Evolutionary conservation across 1,284 basidiomycete genomes (phyloP).

Genomic region (Thecaphora thlaspeos): DNA sequence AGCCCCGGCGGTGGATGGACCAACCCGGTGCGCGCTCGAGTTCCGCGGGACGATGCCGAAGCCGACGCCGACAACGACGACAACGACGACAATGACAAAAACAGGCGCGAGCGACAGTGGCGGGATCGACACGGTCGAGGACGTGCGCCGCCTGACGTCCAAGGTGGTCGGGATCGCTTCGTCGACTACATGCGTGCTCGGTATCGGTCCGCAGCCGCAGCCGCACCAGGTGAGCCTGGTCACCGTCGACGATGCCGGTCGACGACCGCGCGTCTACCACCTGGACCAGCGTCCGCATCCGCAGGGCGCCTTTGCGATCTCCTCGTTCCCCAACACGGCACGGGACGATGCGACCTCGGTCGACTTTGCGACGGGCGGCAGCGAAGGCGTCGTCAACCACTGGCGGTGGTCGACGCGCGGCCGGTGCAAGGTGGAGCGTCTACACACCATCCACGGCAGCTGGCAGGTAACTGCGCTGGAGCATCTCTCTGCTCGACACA

Average conservation of each 20-base stretch:
- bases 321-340: constrained; percentile 22
- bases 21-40: background rate
- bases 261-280: constrained; percentile 14
- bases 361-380: constrained; percentile 33
- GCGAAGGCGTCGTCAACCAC: constrained; percentile 28
- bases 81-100: constrained; percentile 7
- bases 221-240: constrained; percentile 28
- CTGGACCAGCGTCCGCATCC: constrained; percentile 23
- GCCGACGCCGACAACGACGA: constrained; percentile 1
- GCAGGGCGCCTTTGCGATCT: constrained; percentile 16
- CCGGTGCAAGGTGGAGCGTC: constrained; percentile 3
- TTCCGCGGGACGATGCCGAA: constrained; percentile 9
- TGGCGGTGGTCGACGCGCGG: constrained; percentile 20
- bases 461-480: constrained; percentile 21
- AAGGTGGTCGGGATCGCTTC: constrained; percentile 28
- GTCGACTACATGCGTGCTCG: constrained; percentile 17
- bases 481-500: constrained; percentile 11
- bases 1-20: no score
- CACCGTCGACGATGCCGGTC: constrained; percentile 9
- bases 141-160: constrained; percentile 21
- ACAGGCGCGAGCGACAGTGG: no score
- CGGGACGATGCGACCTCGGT: constrained; percentile 11
- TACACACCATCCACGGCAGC: constrained; percentile 22
- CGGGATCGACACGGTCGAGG: constrained; percentile 24
- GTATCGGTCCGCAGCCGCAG: constrained; percentile 15